These are phyloP conservation scores for Candida argentea DNA, from an alignment of 805 yeast genomes.

Conservation along the genomic window DNA sequence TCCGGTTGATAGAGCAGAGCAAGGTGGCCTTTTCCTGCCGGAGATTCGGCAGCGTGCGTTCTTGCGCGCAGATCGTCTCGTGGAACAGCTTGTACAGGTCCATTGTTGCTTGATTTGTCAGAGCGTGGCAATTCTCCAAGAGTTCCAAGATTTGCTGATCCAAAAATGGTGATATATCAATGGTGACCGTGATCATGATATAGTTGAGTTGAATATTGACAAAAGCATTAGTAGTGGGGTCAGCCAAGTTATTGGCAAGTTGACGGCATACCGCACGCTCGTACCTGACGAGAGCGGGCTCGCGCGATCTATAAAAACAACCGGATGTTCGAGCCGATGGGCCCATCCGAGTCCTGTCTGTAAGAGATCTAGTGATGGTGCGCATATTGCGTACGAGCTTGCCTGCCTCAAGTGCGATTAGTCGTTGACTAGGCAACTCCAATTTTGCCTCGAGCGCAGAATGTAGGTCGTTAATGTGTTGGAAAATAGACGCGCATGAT, in stretches of 20 bases:
- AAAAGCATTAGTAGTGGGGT: constrained; percentile 16
- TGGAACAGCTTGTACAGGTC: constrained; percentile 1
- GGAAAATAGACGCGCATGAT: too few relatives aligned
- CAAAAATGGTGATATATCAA: constrained; percentile 17
- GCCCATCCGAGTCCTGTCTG: too few relatives aligned
- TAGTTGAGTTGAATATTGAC: constrained; percentile 28
- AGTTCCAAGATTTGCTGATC: constrained; percentile 9
- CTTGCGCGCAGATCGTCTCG: neutral
- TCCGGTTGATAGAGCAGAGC: constrained; percentile 27
- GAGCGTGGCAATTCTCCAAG: constrained; percentile 4
- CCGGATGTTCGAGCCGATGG: too few relatives aligned
- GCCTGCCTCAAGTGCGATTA: too few relatives aligned
- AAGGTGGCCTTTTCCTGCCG: constrained; percentile 10
- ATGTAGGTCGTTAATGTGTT: too few relatives aligned
- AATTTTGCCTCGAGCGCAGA: too few relatives aligned
- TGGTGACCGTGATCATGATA: constrained; percentile 22
- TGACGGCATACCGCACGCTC: constrained; percentile 17
- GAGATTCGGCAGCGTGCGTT: constrained; percentile 2
- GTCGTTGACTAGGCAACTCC: too few relatives aligned
- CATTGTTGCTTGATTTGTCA: neutral
- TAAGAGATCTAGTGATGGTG: too few relatives aligned
- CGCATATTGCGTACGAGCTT: too few relatives aligned
- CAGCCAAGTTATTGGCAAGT: constrained; percentile 15
- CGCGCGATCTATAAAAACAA: too few relatives aligned
- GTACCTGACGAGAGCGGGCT: constrained; percentile 19